Evolutionary conservation across 2,329 filamentous ascomycete genomes (phyloP), one percentile per base, ranked within the genome.

Genomic region (Lasiodiplodia citricola): DNA sequence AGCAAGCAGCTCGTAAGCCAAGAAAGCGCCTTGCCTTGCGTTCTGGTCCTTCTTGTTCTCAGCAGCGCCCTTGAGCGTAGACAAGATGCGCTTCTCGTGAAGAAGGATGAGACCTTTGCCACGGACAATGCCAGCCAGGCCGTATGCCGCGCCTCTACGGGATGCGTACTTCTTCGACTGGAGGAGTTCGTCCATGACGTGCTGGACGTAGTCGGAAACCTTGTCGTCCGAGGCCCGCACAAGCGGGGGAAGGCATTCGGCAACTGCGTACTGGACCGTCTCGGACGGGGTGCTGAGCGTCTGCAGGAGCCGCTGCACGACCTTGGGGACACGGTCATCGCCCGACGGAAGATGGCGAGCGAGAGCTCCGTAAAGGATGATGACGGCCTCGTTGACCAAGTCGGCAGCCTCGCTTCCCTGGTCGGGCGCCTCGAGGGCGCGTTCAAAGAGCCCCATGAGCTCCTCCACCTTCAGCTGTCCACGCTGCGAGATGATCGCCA

Each of bases 241-340:
- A n/a, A 99, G 85, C 1, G 96, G 94, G 16, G 96, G 95, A 25
- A 99, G 84, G 75, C 96, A 99, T 75, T 96, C 93, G 3, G 96
- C 94, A 69, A 98, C 94, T 57, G 96, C 96, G 77, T 96, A 97
- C 80, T 99, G 96, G 1, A 99, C 96, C 18, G 93, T 94, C 80
- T 99, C 96, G 0, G 96, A 98, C 35, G 96, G 96, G 14, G 95
- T 98, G 78, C 91, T 96, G 55, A 99, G 84, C 7, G 96, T 97
- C 25, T 90, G 88, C 68, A 99, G 86, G 25, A 99, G 85, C 71
- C 94, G 89, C 73, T 95, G 91, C 63, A 99, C 90, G 56, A 99
- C 96, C 68, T 91, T 90, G 0, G 94, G 93, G 60, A 98, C 88
- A 75, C 96, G 94, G 72, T 89, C 83, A 78, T 99, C 96, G n/a